phyloP scores from a whole-genome alignment of 1,284 basidiomycete genomes.

The Leccinum pallidistipes region DNA sequence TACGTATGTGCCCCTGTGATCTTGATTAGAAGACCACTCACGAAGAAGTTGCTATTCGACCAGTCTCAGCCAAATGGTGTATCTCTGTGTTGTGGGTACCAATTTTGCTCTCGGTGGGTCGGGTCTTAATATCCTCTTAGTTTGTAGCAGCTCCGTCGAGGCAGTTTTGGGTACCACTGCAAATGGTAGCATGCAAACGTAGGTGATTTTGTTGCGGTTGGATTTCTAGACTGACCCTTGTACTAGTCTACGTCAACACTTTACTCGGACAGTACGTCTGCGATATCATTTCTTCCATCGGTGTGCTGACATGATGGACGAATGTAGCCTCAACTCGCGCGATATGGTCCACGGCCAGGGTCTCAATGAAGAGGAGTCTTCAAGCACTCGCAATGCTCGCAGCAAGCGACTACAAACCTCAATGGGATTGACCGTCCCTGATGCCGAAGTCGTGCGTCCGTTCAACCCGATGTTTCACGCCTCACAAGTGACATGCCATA shows the following conservation, averaged over 20 bases:
- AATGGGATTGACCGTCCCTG: slow-evolving; percentile 18
- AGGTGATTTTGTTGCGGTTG: slow-evolving; percentile 1
- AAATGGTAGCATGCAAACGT: slow-evolving; percentile 40
- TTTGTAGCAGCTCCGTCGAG: slow-evolving; percentile 34
- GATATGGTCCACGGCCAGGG: slow-evolving; percentile 33
- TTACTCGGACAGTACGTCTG: slow-evolving; percentile 30
- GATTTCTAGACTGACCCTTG: neutral
- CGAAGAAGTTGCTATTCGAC: neutral
- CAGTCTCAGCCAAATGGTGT: slow-evolving; percentile 29
- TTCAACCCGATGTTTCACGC: neutral
- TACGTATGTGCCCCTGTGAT: slow-evolving; percentile 22
- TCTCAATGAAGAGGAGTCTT: slow-evolving; percentile 38
- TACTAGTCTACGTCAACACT: slow-evolving; percentile 33
- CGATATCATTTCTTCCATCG: neutral
- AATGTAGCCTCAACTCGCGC: slow-evolving; percentile 37
- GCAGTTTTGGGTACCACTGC: slow-evolving; percentile 38
- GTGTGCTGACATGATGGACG: slow-evolving; percentile 4
- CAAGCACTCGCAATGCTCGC: slow-evolving; percentile 1
- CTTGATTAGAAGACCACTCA: neutral
- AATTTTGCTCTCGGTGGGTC: neutral
- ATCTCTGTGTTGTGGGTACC: slow-evolving; percentile 27
- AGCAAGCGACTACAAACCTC: slow-evolving; percentile 2
- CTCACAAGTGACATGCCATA: neutral
- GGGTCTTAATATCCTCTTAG: slow-evolving; percentile 18
- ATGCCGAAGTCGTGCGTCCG: slow-evolving; percentile 22